Percentiles rank a stretch among this genome's conserved stretches.
Conservation (phyloP, 139 green algal species). For the Chlamydomonas applanata region DNA sequence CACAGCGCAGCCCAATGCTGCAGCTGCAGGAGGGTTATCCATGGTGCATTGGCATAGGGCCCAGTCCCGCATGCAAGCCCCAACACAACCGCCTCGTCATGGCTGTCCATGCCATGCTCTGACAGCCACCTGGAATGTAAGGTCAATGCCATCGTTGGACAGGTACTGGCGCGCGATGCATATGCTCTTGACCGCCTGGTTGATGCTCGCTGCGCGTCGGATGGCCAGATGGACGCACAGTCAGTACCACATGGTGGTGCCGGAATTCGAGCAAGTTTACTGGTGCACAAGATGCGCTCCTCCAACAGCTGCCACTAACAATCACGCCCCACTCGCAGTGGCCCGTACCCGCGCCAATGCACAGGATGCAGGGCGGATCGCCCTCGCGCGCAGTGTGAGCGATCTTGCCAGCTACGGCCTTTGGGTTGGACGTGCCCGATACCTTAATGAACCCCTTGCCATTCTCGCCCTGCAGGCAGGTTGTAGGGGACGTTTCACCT, state of each 20-base stretch:
- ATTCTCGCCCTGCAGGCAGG: too few species aligned
- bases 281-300: too few species aligned
- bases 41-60: neutral
- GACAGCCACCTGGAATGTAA: slow-evolving; percentile 18
- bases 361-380: slow-evolving; percentile 43
- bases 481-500: too few species aligned
- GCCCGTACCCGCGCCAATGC: slow-evolving; percentile 19
- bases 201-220: slow-evolving; percentile 35
- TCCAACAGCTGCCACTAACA: too few species aligned
- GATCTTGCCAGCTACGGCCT: slow-evolving; percentile 48
- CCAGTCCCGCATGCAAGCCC: too few species aligned
- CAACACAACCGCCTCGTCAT: too few species aligned
- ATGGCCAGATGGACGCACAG: slow-evolving; percentile 6
- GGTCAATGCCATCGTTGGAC: slow-evolving; percentile 26
- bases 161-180: slow-evolving; percentile 38
- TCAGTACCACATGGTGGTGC: too few species aligned
- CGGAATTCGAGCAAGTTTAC: too few species aligned
- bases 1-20: too few species aligned
- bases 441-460: slow-evolving; percentile 31
- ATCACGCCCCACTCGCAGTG: too few species aligned
- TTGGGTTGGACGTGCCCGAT: slow-evolving; percentile 19
- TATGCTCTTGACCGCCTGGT: slow-evolving; percentile 56
- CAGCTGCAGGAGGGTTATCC: neutral
- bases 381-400: slow-evolving; percentile 42
- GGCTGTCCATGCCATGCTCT: too few species aligned